A percentile compares a stretch with the other conserved stretches of the same genome.
These are phyloP conservation scores for Hypoxylon fuscum DNA, from an alignment of 495 filamentous ascomycete genomes.

Conservation along the genomic window DNA sequence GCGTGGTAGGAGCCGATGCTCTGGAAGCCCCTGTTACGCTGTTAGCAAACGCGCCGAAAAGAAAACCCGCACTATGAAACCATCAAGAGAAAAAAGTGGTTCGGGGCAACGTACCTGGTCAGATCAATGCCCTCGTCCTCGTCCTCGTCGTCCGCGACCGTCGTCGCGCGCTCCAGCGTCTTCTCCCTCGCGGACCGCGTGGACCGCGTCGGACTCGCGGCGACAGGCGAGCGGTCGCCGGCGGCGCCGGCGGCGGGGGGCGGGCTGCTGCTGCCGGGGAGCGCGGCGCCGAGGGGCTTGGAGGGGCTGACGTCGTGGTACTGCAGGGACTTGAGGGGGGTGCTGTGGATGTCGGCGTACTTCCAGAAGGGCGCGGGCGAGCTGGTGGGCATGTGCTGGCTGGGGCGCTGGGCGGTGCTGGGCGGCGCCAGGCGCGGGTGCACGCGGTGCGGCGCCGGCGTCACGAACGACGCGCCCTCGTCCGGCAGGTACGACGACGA, in stretches of 20 bases:
- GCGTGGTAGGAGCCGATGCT: constrained; percentile 73
- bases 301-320: constrained; percentile 62
- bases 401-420: constrained; percentile 87
- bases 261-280: constrained; percentile 74
- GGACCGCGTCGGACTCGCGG: constrained; percentile 18
- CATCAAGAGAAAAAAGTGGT: background rate
- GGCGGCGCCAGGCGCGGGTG: constrained; percentile 87
- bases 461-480: constrained; percentile 70
- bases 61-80: too few relatives aligned
- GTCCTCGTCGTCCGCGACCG: constrained; percentile 45
- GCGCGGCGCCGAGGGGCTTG: constrained; percentile 49
- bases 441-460: constrained; percentile 84
- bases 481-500: constrained; percentile 69
- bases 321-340: constrained; percentile 74
- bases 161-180: constrained; percentile 35
- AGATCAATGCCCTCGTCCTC: constrained; percentile 70
- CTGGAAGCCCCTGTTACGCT: constrained; percentile 68
- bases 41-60: constrained; percentile 38
- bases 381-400: constrained; percentile 93
- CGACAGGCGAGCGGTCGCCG: constrained; percentile 48
- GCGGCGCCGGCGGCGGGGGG: constrained; percentile 66
- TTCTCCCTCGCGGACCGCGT: constrained; percentile 26
- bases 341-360: constrained; percentile 78
- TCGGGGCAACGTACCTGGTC: constrained; percentile 54
- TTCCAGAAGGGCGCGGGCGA: constrained; percentile 99